phyloP scores from a whole-genome alignment of 73 alveolate species.

The Tetrahymena malaccensis region DNA sequence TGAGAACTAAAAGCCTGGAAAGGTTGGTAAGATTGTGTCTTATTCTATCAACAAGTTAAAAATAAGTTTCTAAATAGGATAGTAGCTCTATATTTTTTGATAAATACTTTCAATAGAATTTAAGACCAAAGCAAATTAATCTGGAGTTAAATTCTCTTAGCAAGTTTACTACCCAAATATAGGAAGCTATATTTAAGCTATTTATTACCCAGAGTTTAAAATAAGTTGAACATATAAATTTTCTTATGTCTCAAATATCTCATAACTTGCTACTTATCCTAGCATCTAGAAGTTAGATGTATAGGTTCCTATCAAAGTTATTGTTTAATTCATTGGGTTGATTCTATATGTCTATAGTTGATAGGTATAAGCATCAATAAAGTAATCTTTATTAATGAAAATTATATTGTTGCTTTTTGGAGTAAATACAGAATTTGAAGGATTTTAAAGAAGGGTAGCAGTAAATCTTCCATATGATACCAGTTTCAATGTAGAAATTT shows the following conservation, averaged over 20 bases:
- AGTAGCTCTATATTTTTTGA: neutral
- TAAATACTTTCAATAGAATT: neutral
- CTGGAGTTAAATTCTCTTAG: neutral
- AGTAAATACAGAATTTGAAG: neutral
- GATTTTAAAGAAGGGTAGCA: neutral
- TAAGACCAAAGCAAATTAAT: neutral
- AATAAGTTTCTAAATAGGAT: too few relatives aligned
- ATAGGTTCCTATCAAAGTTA: neutral
- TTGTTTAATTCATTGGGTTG: too few relatives aligned
- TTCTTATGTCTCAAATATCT: neutral
- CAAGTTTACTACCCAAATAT: neutral
- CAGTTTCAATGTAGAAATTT: neutral
- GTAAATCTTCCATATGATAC: neutral
- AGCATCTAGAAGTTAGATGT: neutral
- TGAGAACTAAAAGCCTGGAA: neutral
- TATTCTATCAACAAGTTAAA: neutral
- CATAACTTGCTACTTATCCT: neutral
- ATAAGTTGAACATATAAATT: too few relatives aligned
- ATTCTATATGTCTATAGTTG: too few relatives aligned
- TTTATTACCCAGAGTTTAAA: neutral
- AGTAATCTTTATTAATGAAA: neutral
- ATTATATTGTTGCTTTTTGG: neutral
- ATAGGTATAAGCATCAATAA: neutral
- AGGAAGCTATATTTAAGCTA: neutral
- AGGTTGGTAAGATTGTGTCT: neutral